Conservation (phyloP, 371 early-diverging fungal genomes). For the Dinochytrium kinnereticum region DNA sequence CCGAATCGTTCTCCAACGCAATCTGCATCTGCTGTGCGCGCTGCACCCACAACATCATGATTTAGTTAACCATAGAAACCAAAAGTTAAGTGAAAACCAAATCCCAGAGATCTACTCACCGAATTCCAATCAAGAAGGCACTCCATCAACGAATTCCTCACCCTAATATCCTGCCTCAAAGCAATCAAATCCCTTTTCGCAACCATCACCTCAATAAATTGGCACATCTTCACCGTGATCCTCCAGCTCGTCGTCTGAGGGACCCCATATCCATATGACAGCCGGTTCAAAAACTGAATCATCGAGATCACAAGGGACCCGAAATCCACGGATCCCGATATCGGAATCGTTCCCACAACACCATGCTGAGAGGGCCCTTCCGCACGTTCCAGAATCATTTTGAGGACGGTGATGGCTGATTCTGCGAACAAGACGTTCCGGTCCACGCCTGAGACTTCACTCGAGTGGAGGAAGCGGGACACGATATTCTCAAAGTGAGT, state of each 20-base stretch:
- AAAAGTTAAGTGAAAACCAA: neutral
- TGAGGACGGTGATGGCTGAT: slow-evolving; percentile 85
- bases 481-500: slow-evolving; percentile 79
- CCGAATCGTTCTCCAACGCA: slow-evolving; percentile 30
- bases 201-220: slow-evolving; percentile 81
- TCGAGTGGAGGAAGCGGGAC: slow-evolving; percentile 76
- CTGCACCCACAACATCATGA: neutral
- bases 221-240: slow-evolving; percentile 86
- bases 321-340: slow-evolving; percentile 65
- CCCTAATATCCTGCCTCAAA: slow-evolving; percentile 83
- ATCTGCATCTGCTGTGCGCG: slow-evolving; percentile 22
- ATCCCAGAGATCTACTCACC: slow-evolving; percentile 40
- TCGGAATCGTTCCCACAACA: slow-evolving; percentile 17
- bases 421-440: slow-evolving; percentile 88
- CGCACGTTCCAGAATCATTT: slow-evolving; percentile 82
- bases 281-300: slow-evolving; percentile 79
- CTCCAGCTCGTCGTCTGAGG: slow-evolving; percentile 22
- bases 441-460: slow-evolving; percentile 75
- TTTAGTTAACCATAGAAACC: slow-evolving; percentile 37
- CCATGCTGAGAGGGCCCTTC: slow-evolving; percentile 38
- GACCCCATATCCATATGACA: slow-evolving; percentile 49
- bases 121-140: slow-evolving; percentile 72
- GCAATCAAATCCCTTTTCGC: slow-evolving; percentile 78
- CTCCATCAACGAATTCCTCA: slow-evolving; percentile 81
- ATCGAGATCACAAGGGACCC: slow-evolving; percentile 78